Base-by-base conservation (phyloP, 1,139 yeast genomes). In the Hyphopichia khmerensis region DNA sequence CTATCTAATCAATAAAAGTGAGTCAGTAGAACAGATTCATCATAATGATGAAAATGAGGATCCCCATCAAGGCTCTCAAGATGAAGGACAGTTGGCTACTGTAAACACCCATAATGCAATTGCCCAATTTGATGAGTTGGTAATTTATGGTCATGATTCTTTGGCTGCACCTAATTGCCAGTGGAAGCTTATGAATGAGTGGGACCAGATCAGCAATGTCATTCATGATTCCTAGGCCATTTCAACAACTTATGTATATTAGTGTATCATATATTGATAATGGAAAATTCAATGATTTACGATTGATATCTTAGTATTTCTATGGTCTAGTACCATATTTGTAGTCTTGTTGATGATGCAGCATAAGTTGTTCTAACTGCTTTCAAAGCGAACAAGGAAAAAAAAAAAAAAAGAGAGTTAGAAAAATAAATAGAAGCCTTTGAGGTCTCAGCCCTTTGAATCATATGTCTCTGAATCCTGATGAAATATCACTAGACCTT, bases 71-170 rank as follows among this genome's bases (percentile, higher is more conserved):
- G 56, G 43, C 11, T 42, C 51, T 37, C 57, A 57, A 37, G 56
- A 67, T 2, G 33, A 29, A n/a, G 39, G 16, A 9, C 14, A 27
- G 24, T 19, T 36, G n/a, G 39, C 26, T 13, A 27, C 39, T 16
- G 55, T 64, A 17, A 59, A 59, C 35, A 64, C 60, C 7, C 60
- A 60, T 41, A 52, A 57, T 7, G 53, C 76, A 0, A 54, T 59
- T n/a, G 75, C 67, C 2, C 53, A 52, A 38, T 68, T 72, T 47
- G 52, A 61, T 10, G 46, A 53, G 6, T 45, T 73, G 19, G 51
- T 54, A 3, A 53, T 69, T 0, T 73, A 61, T 48, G 77, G 77
- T 15, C 79, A 73, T 43, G 78, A 72, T 44, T 46, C 64, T 3
- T 42, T 46, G n/a, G 57, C 59, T 2, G 62, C 55, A 24, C 62